Evolutionary conservation across 306 rosid species (phyloP).

Genomic region (Vigna radiata): DNA sequence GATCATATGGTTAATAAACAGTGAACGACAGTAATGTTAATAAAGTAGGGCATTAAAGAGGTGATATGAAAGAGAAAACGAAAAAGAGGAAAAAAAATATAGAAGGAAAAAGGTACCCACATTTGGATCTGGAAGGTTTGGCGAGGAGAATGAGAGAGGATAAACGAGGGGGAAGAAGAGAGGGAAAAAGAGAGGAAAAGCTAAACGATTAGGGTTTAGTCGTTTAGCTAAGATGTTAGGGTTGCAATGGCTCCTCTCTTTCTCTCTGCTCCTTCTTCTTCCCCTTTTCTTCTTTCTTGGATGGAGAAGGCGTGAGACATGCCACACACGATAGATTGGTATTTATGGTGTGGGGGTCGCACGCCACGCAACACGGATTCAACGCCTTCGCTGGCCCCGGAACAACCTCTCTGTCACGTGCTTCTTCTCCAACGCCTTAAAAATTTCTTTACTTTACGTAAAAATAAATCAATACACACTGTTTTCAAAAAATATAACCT

Average conservation of each 20-base stretch:
- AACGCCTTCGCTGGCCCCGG: neutral
- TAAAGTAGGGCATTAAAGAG: neutral
- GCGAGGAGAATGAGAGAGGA: slow-evolving; percentile 33
- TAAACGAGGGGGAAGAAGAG: slow-evolving; percentile 1
- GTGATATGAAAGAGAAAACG: neutral
- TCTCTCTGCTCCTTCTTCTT: slow-evolving; percentile 33
- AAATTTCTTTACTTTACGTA: too few relatives aligned
- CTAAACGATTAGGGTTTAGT: slow-evolving; percentile 59
- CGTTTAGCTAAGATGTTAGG: slow-evolving; percentile 55
- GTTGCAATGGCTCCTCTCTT: slow-evolving; percentile 33
- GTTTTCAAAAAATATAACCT: too few relatives aligned
- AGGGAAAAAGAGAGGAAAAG: slow-evolving; percentile 44
- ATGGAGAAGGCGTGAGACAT: neutral
- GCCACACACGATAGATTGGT: neutral
- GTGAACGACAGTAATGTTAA: neutral
- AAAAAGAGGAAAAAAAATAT: neutral
- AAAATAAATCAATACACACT: too few relatives aligned
- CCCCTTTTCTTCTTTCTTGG: neutral
- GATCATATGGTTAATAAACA: neutral
- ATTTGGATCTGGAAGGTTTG: slow-evolving; percentile 30
- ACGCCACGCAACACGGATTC: slow-evolving; percentile 26
- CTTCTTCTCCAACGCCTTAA: neutral
- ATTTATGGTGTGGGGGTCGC: slow-evolving; percentile 41
- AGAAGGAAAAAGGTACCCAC: slow-evolving; percentile 51
- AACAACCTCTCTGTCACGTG: slow-evolving; percentile 14